phyloP scores from a whole-genome alignment of 2,329 filamentous ascomycete genomes.

The Remersonia thermophila region DNA sequence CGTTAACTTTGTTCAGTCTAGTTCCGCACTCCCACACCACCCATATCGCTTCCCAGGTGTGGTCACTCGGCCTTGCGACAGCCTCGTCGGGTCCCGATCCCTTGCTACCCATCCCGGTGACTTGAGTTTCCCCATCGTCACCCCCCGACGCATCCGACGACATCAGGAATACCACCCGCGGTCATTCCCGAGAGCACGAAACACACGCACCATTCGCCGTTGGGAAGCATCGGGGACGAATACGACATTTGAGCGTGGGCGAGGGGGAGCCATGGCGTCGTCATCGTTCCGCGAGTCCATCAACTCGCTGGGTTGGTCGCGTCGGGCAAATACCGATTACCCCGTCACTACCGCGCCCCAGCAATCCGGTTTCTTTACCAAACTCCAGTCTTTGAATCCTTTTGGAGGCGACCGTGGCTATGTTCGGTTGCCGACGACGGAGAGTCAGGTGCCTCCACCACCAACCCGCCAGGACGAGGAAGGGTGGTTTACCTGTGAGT shows the following conservation, averaged over 20 bases:
- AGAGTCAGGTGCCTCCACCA: slow-evolving; percentile 70
- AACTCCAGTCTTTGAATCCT: slow-evolving; percentile 74
- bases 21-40: slow-evolving; percentile 1
- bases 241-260: not conserved
- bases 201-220: too few relatives aligned
- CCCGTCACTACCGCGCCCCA: slow-evolving; percentile 56
- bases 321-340: slow-evolving; percentile 64
- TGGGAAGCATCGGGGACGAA: too few relatives aligned
- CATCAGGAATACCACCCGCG: not conserved
- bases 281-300: slow-evolving; percentile 86
- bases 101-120: not conserved
- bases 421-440: slow-evolving; percentile 78
- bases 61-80: slow-evolving; percentile 8
- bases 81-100: slow-evolving; percentile 1
- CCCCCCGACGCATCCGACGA: too few relatives aligned
- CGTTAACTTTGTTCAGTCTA: not conserved
- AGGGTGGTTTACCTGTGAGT: slow-evolving; percentile 89
- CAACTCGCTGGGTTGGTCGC: slow-evolving; percentile 89
- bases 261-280: slow-evolving; percentile 54
- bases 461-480: slow-evolving; percentile 93
- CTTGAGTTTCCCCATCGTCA: too few relatives aligned
- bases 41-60: not conserved
- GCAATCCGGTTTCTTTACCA: slow-evolving; percentile 63
- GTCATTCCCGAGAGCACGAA: not conserved
- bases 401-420: slow-evolving; percentile 70